These are phyloP conservation scores for Baorangia bicolor DNA, from an alignment of 768 basidiomycete species.

Conservation along the genomic window DNA sequence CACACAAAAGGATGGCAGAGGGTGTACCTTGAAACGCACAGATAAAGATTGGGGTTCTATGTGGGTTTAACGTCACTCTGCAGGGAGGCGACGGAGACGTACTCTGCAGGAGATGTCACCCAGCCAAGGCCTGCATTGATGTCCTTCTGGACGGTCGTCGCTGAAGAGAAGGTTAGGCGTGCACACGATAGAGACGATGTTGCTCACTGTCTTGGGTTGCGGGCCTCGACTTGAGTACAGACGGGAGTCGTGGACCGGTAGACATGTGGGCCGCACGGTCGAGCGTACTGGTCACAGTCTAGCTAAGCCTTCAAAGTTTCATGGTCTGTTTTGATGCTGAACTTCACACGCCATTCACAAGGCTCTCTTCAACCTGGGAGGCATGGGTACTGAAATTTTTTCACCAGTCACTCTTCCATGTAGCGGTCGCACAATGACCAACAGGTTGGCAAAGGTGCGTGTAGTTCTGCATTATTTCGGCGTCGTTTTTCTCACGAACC, in stretches of 20 bases:
- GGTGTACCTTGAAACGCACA: slow-evolving; percentile 58
- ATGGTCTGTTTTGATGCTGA: neutral
- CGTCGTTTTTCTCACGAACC: neutral
- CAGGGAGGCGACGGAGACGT: slow-evolving; percentile 20
- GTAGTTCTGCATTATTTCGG: neutral
- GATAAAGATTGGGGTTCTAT: slow-evolving; percentile 79
- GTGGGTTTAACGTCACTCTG: slow-evolving; percentile 4
- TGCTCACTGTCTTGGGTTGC: slow-evolving; percentile 33
- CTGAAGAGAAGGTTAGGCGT: slow-evolving; percentile 30
- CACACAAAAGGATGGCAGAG: neutral
- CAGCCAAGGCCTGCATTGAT: slow-evolving; percentile 52
- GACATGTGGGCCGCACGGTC: slow-evolving; percentile 11
- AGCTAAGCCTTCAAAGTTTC: too few relatives aligned
- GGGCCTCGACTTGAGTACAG: slow-evolving; percentile 34
- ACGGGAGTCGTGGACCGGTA: slow-evolving; percentile 31
- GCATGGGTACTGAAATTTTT: slow-evolving; percentile 23
- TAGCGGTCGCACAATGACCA: slow-evolving; percentile 37
- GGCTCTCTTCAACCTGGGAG: neutral
- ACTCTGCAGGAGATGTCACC: slow-evolving; percentile 68
- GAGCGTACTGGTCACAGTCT: neutral
- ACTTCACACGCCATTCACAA: neutral
- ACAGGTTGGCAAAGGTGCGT: slow-evolving; percentile 55
- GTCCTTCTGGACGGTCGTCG: slow-evolving; percentile 53
- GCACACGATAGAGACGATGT: neutral
- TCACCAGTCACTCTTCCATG: slow-evolving; percentile 33